Base-by-base conservation (phyloP, 1,284 basidiomycete species). In the Ceratobasidium sp. region DNA sequence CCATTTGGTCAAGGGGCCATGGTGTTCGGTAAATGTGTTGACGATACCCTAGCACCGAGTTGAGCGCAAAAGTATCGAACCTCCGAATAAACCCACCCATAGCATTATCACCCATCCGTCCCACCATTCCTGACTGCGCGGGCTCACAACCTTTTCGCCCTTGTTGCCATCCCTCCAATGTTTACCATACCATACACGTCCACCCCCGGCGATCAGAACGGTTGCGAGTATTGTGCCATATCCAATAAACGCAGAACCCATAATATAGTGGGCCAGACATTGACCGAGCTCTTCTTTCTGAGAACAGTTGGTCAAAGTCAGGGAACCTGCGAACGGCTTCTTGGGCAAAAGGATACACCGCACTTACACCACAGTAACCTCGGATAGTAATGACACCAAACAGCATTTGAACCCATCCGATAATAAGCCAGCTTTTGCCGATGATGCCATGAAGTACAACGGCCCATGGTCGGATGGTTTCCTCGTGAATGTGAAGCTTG, bases 21-120 rank as follows among this genome's bases (percentile, higher is more conserved):
- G 91, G 78, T 95, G 93, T 78, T 97, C 94, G 1, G 96, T 97
- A 79, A 98, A 97, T 0, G 96, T 96, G 77, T 98, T 98, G 72
- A 98, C 90, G 60, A 90, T 86, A 34, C 89, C 89, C 88, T 88
- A 73, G 64, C 72, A n/a, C 12, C 75, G 39, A 61, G 4, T 46
- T 23, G 30, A 36, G 43, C 26, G 21, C 8, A 3, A 21, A 16
- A 21, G 14, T 21, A 21, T 28, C 1, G 55, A 61, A 28, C n/a
- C 52, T 58, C 28, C 10, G 58, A 41, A n/a, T 34, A 28, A 10
- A 82, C 89, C 71, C 78, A 92, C 92, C 95, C 94, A 97, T 36
- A 91, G 81, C 81, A 89, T 90, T 75, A 97, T 97, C 18, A 97
- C 89, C 84, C 89, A 91, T 16, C 90, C 92, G 80, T 97, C 96